These are phyloP conservation scores for Citeromyces hawaiiensis DNA, from an alignment of 1,139 yeast species.

Conservation along the genomic window DNA sequence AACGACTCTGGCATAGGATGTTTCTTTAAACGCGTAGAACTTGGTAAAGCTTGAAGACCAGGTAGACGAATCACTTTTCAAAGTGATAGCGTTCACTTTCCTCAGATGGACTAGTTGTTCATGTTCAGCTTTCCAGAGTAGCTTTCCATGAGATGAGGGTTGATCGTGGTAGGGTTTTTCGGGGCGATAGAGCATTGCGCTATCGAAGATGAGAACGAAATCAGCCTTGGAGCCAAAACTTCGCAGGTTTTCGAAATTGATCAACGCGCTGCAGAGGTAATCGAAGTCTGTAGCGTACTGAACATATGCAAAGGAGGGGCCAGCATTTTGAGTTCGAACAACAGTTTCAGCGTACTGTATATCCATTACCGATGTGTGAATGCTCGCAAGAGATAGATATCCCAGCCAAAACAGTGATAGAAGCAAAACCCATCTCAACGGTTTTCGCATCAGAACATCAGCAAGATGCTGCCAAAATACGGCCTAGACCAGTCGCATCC, in stretches of 20 bases:
- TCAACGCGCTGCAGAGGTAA: conserved; percentile 28
- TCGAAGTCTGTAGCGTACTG: conserved; percentile 29
- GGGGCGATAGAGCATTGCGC: conserved; percentile 2
- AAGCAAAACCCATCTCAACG: neutral
- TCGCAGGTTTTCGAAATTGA: conserved; percentile 23
- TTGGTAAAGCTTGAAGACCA: conserved; percentile 47
- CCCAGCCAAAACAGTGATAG: neutral
- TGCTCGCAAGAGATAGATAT: neutral
- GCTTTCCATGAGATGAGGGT: conserved; percentile 3
- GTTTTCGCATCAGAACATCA: neutral
- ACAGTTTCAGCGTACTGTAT: neutral
- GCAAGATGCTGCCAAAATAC: neutral
- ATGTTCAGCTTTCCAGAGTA: conserved; percentile 4
- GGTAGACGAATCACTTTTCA: conserved; percentile 11
- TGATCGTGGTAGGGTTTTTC: conserved; percentile 2
- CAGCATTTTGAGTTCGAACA: neutral
- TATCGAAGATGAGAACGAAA: conserved; percentile 19
- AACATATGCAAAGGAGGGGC: conserved; percentile 23
- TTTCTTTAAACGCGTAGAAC: conserved; percentile 33
- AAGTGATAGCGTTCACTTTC: conserved; percentile 4
- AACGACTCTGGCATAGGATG: conserved; percentile 31
- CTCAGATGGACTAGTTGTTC: conserved; percentile 4
- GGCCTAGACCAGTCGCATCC: neutral
- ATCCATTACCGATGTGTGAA: neutral
- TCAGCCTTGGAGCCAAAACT: conserved; percentile 23